Evolutionary conservation across 2,329 filamentous ascomycete genomes (phyloP).

Genomic region (Xylaria sp.): DNA sequence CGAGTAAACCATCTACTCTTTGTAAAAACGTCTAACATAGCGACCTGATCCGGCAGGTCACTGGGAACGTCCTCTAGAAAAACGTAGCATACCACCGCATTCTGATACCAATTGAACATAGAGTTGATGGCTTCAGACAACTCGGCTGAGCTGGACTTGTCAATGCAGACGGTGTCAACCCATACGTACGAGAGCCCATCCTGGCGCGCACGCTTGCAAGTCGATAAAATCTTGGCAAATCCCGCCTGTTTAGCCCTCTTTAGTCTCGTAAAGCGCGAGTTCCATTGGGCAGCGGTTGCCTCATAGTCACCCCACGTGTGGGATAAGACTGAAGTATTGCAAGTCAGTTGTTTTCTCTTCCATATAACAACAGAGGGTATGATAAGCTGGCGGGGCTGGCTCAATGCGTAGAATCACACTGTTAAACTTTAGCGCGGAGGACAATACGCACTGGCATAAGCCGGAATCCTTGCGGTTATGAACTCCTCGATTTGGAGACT

Average conservation of each 20-base stretch:
- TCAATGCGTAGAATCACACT: too few relatives aligned
- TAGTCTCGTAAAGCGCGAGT: background rate
- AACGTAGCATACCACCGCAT: conserved; percentile 12
- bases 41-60: background rate
- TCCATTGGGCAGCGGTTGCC: conserved; percentile 3
- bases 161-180: conserved; percentile 17
- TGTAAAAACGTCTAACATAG: background rate
- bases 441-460: conserved; percentile 14
- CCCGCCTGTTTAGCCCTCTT: background rate
- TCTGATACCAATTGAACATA: conserved; percentile 12
- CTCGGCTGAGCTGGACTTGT: conserved; percentile 19
- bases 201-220: conserved; percentile 12
- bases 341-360: background rate
- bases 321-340: background rate
- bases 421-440: background rate
- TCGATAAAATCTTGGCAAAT: conserved; percentile 11
- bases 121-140: conserved; percentile 16
- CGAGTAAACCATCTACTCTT: conserved; percentile 12
- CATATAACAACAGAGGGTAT: too few relatives aligned
- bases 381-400: too few relatives aligned
- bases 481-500: conserved; percentile 14
- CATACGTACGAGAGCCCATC: conserved; percentile 12
- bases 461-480: background rate
- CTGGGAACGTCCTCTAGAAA: conserved; percentile 8
- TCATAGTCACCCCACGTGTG: conserved; percentile 15